Evolutionary conservation across 2,329 filamentous ascomycete species (phyloP), one percentile per base, ranked within the genome.

Genomic region (Sporothrix variecibatus): DNA sequence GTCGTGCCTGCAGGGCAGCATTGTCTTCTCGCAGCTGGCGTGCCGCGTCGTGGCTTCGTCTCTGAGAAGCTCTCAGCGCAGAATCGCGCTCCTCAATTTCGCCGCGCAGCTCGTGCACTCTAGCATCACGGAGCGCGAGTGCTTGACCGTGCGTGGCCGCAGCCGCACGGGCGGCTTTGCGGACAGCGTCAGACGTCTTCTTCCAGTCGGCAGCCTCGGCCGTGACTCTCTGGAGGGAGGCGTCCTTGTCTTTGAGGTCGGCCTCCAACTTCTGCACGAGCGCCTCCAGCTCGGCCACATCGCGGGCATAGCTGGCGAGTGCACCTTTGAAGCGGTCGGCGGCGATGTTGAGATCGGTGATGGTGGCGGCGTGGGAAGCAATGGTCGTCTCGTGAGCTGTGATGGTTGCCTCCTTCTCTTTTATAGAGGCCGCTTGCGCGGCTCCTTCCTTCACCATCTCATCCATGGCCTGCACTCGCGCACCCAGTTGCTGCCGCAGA

Each of bases 401-500:
- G 2, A 56, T 26, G 7, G 49, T 1, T 74, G 73, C 28, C 49
- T 56, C 20, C 26, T 43, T 15, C 75, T 69, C 26, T 62, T 62
- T 43, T 5, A 43, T 43, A 5, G 34, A 5, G 40, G 40, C 12
- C 40, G 40, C 34, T 34, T 34, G 4, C 34, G 34, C 34, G 34
- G 34, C 34, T 34, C 34, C 34, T 2, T 51, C 73, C 71, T 88
- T 84, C 0, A 77, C 79, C n/a, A 90, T 80, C 0, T 79, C 81
- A 43, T 88, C 85, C 83, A 87, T 87, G 23, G 84, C 86, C 0
- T 84, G 83, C 0, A 88, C 86, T 0, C 88, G 84, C 0, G 87
- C 84, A 11, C 84, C 82, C 3, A 91, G 85, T 77, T 91, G 89
- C 76, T 88, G 85, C 1, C 88, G 85, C 15, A 91, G 82, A 0